A percentile compares a stretch with the other conserved stretches of the same genome.
Evolutionary conservation across 306 rosid genomes (phyloP).

Genomic region (Cicer yamashitae): DNA sequence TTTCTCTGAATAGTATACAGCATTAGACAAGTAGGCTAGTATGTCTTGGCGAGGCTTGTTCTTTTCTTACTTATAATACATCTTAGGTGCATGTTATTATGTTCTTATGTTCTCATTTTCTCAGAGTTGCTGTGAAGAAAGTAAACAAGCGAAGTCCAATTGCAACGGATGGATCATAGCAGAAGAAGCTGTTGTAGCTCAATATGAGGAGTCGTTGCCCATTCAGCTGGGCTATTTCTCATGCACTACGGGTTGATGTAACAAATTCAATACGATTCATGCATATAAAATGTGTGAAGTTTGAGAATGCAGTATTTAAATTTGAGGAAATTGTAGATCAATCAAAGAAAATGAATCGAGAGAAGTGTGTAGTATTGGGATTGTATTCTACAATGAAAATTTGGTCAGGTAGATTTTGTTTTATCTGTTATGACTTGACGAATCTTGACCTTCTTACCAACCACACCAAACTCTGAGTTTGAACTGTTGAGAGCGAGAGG

Average conservation of each 20-base stretch:
- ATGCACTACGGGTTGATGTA: neutral
- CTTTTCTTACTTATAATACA: neutral
- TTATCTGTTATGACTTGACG: slow-evolving; percentile 12
- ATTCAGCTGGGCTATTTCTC: slow-evolving; percentile 45
- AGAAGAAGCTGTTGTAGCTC: slow-evolving; percentile 74
- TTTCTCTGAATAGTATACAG: slow-evolving; percentile 4
- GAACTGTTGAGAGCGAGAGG: slow-evolving; percentile 7
- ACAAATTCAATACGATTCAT: slow-evolving; percentile 6
- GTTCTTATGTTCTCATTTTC: slow-evolving; percentile 14
- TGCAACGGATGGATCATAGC: slow-evolving; percentile 63
- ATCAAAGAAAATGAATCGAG: slow-evolving; percentile 18
- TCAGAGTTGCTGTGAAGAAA: slow-evolving; percentile 64
- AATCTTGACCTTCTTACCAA: neutral
- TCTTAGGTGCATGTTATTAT: slow-evolving; percentile 1
- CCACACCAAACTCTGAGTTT: neutral
- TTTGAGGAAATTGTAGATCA: neutral
- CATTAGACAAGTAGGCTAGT: neutral
- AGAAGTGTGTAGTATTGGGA: neutral
- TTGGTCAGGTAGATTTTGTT: slow-evolving; percentile 9
- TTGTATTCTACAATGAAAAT: slow-evolving; percentile 34
- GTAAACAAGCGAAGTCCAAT: slow-evolving; percentile 46
- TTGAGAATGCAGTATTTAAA: neutral
- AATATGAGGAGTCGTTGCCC: slow-evolving; percentile 58
- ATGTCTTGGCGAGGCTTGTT: slow-evolving; percentile 12
- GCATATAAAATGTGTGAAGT: slow-evolving; percentile 10